phyloP scores from a whole-genome alignment of 2,329 filamentous ascomycete genomes.

The Aspergillaceae sp. region DNA sequence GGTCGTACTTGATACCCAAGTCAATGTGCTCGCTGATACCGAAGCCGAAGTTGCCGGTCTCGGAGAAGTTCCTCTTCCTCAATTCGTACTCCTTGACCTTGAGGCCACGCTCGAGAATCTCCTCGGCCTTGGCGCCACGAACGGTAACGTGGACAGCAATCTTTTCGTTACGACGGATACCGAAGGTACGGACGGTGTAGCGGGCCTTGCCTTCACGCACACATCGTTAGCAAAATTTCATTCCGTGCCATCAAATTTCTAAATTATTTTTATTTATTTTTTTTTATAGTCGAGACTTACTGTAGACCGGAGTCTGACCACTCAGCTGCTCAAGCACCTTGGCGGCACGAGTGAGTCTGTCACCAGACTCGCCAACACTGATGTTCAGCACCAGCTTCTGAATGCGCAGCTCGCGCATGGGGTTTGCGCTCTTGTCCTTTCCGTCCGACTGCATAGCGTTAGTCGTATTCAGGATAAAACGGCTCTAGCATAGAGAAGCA shows the following conservation, averaged over 20 bases:
- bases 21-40: slow-evolving; percentile 99
- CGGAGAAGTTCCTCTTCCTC: slow-evolving; percentile 98
- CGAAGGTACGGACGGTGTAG: slow-evolving; percentile 99
- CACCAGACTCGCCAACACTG: slow-evolving; percentile 99
- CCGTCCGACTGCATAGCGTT: slow-evolving; percentile 53
- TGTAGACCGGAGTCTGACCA: slow-evolving; percentile 99
- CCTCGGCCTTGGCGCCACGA: slow-evolving; percentile 97
- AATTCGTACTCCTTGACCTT: slow-evolving; percentile 99
- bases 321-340: slow-evolving; percentile 99
- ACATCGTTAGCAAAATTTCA: slow-evolving; percentile 2
- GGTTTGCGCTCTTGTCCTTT: slow-evolving; percentile 78
- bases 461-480: background rate
- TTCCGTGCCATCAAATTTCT: background rate
- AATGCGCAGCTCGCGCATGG: slow-evolving; percentile 99
- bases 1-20: slow-evolving; percentile 99
- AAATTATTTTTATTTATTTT: background rate
- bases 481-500: slow-evolving; percentile 1
- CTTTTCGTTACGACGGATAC: slow-evolving; percentile 99
- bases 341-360: slow-evolving; percentile 98
- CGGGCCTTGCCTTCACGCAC: slow-evolving; percentile 77
- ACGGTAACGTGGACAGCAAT: slow-evolving; percentile 99
- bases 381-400: slow-evolving; percentile 99
- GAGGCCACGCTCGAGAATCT: slow-evolving; percentile 99
- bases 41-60: slow-evolving; percentile 99
- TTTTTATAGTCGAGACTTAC: slow-evolving; percentile 41